Conservation (phyloP, 1,284 basidiomycete genomes). For the Papiliotrema nemorosa region DNA sequence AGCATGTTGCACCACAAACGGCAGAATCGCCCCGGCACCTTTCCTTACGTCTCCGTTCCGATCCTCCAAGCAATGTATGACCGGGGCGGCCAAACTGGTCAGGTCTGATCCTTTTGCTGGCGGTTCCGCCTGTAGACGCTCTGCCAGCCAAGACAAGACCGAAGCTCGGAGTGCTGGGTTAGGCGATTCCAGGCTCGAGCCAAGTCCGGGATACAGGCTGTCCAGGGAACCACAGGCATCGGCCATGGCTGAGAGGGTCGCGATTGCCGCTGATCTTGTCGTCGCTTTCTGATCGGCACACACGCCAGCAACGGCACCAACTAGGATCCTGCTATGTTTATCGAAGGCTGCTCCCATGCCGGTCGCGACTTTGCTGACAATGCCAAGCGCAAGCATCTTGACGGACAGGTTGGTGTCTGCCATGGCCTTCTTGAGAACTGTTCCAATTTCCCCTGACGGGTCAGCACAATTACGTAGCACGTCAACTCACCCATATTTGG, state of each 20-base stretch:
- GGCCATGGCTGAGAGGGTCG: constrained; percentile 77
- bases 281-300: constrained; percentile 91
- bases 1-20: constrained; percentile 68
- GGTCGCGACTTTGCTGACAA: constrained; percentile 80
- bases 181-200: constrained; percentile 73
- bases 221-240: constrained; percentile 81
- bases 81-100: constrained; percentile 62
- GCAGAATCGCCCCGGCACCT: constrained; percentile 76
- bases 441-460: constrained; percentile 74
- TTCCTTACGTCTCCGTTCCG: constrained; percentile 89
- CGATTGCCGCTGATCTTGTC: constrained; percentile 72
- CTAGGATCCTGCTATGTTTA: constrained; percentile 74
- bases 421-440: constrained; percentile 82
- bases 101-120: constrained; percentile 66
- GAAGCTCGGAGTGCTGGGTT: constrained; percentile 87
- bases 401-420: constrained; percentile 93
- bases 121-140: constrained; percentile 36
- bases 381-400: constrained; percentile 83
- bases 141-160: constrained; percentile 76
- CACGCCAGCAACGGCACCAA: constrained; percentile 73
- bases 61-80: constrained; percentile 87
- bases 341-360: constrained; percentile 97
- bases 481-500: constrained; percentile 70
- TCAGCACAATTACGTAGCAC: constrained; percentile 5
- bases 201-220: constrained; percentile 71